Evolutionary conservation across 805 yeast species (phyloP), one percentile per base, ranked within the genome.

Genomic region (Metschnikowia aberdeeniae): DNA sequence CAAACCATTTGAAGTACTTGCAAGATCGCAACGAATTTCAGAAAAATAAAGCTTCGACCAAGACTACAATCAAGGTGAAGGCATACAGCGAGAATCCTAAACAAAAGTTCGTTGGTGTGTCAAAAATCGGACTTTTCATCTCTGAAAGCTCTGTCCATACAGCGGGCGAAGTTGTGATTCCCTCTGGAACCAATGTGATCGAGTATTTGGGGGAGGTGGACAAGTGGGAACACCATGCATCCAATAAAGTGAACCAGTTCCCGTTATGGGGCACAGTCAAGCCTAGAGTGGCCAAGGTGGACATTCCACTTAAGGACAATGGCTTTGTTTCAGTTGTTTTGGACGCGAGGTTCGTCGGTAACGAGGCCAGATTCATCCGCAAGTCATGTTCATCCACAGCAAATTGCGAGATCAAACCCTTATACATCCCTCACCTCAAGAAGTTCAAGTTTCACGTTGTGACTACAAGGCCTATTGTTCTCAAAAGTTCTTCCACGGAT

Each of bases 261-360:
- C 64, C 80, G 52, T 59, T 76, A 13, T 81, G 81, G 83, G 97
- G 84, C 6, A 83, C 84, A 46, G 83, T 80, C 5, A 72, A 70
- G 55, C 75, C 74, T 1, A 60, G 56, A 42, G 75, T 69, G 5
- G 57, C 64, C 27, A 65, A 60, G 43, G 51, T 64, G 0, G 74
- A 75, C 43, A 64, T 68, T 10, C 35, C 42, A 11, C 31, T 20
- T 3, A 11, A 24, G n/a, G 28, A 29, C 3, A 43, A 38, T 17
- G 22, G 14, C 12, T 9, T 11, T n/a, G 62, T 82, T 42, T 83
- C 84, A 0, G 54, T 89, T n/a, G 82, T 77, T 3, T 67, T 90
- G 13, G 97, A 90, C 63, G 77, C 89, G n/a, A 74, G 97, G 47
- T 77, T 81, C 34, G 73, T 80, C 4, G 98, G 97, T 0, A 86